Evolutionary conservation across 805 yeast species (phyloP), one percentile per base, ranked within the genome.

Genomic region (Sugiyamaella marilandica): DNA sequence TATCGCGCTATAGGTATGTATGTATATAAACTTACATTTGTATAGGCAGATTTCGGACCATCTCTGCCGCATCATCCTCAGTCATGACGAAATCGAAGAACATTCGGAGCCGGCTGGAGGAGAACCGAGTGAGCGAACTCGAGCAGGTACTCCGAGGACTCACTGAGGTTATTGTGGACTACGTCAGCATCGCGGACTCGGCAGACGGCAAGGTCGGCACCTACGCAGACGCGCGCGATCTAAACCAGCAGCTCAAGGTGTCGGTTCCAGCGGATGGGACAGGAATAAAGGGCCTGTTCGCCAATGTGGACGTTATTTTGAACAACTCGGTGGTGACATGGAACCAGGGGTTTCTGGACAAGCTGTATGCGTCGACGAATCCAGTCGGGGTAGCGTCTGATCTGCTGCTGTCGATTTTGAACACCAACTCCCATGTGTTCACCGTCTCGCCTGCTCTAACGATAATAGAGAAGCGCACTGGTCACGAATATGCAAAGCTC

Each of bases 331-430:
- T 85, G 39, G 86, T 83, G 49, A 88, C 95, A 0, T 88, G 95
- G 95, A 85, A 85, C 64, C 84, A 87, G 0, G 95, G 95, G 1
- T 87, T 87, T 62, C 69, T 87, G 71, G 96, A 88, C 65, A 87
- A 87, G 66, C 71, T 87, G 52, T 87, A 87, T 60, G 95, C 95
- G 0, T 80, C 87, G n/a, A 87, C 87, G 26, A 87, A 87, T 63
- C 91, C 95, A 1, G 83, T 87, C 31, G 96, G 96, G 7, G 80
- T 87, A 5, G 75, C 87, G 5, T 75, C 87, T 1, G 96, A 87
- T 65, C 54, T 87, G 49, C 65, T 87, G 2, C 70, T 87, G 50
- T 80, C 88, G 32, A 70, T 84, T 9, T 71, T 87, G 51, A 87
- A 88, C 69, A 88, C 96, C 2, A 88, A 88, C 67, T 82, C 91